These are phyloP conservation scores for Syncephalastrum sp. DNA, from an alignment of 371 early-diverging fungal species.

Conservation along the genomic window DNA sequence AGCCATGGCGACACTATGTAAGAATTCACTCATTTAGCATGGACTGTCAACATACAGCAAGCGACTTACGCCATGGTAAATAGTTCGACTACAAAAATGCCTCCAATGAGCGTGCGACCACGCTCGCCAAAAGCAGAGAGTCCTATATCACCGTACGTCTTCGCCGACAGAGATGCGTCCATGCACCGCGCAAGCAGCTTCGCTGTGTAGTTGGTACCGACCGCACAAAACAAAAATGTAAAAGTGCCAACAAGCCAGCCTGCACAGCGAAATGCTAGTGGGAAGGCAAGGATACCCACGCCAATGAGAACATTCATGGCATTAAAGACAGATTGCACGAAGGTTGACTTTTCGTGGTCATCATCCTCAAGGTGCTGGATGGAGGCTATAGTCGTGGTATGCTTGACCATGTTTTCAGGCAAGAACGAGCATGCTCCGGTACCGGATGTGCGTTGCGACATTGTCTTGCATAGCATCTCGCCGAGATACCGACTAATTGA, in stretches of 20 bases:
- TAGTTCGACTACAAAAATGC: slow-evolving; percentile 64
- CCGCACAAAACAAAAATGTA: slow-evolving; percentile 46
- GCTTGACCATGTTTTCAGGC: slow-evolving; percentile 10
- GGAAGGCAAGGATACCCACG: slow-evolving; percentile 50
- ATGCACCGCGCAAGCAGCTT: slow-evolving; percentile 43
- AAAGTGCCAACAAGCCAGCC: slow-evolving; percentile 57
- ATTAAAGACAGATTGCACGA: slow-evolving; percentile 51
- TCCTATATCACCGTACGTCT: slow-evolving; percentile 66
- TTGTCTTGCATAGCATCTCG: too few species aligned
- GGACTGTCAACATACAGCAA: neutral
- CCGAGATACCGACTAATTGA: too few species aligned
- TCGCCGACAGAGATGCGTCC: slow-evolving; percentile 22
- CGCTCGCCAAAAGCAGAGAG: slow-evolving; percentile 59
- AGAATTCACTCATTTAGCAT: neutral
- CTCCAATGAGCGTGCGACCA: slow-evolving; percentile 42
- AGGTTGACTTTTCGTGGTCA: slow-evolving; percentile 17
- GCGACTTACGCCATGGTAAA: slow-evolving; percentile 48
- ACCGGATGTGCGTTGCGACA: too few species aligned
- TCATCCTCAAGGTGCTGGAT: slow-evolving; percentile 4
- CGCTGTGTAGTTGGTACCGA: slow-evolving; percentile 55
- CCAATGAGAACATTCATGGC: slow-evolving; percentile 64
- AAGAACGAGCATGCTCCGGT: slow-evolving; percentile 4
- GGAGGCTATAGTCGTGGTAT: slow-evolving; percentile 17
- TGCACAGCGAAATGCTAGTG: slow-evolving; percentile 29
- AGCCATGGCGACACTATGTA: slow-evolving; percentile 33